Base-by-base conservation (phyloP, 768 basidiomycete genomes). In the Collybiopsis luxurians region DNA sequence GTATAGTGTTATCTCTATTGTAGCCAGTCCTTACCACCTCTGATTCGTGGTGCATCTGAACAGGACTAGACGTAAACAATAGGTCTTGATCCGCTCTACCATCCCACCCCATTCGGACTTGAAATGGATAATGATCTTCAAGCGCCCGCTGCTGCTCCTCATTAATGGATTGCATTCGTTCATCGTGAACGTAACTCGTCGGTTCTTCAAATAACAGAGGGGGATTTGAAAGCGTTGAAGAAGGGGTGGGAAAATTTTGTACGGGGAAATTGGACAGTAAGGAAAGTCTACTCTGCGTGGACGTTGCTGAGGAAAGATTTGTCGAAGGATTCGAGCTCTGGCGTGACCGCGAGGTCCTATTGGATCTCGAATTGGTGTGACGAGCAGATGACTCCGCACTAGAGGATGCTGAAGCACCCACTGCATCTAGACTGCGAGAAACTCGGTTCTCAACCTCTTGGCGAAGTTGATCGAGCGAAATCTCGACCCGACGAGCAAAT, bases 151-250 rank as follows among this genome's bases (percentile, higher is more conserved):
- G 26, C 4, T 19, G 21, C 15, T 48, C 53, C 28, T 59, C 53
- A n/a, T 47, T 53, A 17, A 55, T 39, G 23, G 24, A 45, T 21
- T 24, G 21, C 24, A 48, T 45, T 23, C 38, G 43, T 39, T 21
- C 21, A n/a, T 47, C 45, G 11, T 60, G 59, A 19, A 65, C 50
- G 59, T 73, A 73, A 58, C 72, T 76, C 12, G 65, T 57, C 4
- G 75, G 76, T 59, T 78, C 77, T 24, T 76, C 73, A 52, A 77
- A 77, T 12, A 77, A 63, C 10, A 77, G 66, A 36, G 73, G 69
- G 6, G 71, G 67, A 12, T 65, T 62, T n/a, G 66, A 55, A 21
- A 63, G 53, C 24, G 68, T 65, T 5, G 73, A 72, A 12, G 65
- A 59, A 12, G 75, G 75, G 11, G 71, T 74, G 13, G 73, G 53